These are phyloP conservation scores for Marsdenia floribunda DNA, from an alignment of 257 asterid genomes.

Conservation along the genomic window DNA sequence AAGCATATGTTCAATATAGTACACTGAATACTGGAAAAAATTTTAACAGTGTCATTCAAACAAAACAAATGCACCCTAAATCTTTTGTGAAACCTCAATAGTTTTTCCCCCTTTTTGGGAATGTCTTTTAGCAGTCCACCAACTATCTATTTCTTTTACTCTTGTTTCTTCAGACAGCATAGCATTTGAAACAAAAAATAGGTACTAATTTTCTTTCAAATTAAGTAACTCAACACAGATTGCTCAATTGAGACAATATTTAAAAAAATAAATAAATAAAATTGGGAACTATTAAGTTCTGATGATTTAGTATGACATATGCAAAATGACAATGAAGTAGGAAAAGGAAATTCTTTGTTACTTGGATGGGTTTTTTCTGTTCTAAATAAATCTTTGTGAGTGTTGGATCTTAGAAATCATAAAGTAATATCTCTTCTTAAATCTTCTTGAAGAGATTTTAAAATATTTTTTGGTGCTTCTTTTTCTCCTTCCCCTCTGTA, in stretches of 20 bases:
- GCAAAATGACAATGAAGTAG: neutral
- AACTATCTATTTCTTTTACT: neutral
- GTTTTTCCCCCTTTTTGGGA: too few relatives aligned
- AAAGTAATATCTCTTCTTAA: neutral
- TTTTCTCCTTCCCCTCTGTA: neutral
- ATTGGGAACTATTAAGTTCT: neutral
- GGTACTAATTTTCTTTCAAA: neutral
- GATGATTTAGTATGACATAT: neutral
- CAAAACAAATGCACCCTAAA: too few relatives aligned
- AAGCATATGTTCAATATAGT: too few relatives aligned
- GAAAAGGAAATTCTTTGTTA: neutral
- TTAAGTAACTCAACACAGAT: neutral
- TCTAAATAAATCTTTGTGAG: neutral
- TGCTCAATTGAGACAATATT: neutral
- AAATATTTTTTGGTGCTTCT: neutral
- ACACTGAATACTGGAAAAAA: too few relatives aligned
- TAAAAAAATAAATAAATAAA: neutral
- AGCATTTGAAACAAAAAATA: neutral
- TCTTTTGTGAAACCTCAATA: too few relatives aligned
- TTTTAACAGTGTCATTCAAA: too few relatives aligned
- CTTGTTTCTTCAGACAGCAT: neutral
- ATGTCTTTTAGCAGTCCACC: neutral
- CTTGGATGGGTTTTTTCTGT: neutral
- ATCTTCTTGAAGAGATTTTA: neutral
- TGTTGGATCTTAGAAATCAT: neutral